phyloP scores from a whole-genome alignment of 805 yeast species.

The Lachancea quebecensis region DNA sequence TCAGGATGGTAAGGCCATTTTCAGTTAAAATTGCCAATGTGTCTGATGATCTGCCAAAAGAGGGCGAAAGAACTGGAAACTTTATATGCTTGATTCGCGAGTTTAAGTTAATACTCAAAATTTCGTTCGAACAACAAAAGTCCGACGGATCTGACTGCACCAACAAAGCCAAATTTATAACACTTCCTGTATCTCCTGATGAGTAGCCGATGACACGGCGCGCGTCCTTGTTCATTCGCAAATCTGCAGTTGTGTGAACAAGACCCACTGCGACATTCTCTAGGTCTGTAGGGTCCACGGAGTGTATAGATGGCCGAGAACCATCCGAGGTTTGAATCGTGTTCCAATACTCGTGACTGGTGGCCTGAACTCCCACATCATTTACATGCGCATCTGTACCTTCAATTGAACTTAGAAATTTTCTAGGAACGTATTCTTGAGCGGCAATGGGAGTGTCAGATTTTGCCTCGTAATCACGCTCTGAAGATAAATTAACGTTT shows the following conservation, averaged over 20 bases:
- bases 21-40: conserved; percentile 36
- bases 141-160: neutral
- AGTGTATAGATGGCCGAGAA: neutral
- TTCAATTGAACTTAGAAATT: conserved; percentile 11
- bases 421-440: conserved; percentile 20
- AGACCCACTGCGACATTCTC: conserved; percentile 14
- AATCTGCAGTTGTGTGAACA: conserved; percentile 21
- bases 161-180: conserved; percentile 13
- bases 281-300: conserved; percentile 20
- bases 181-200: conserved; percentile 19
- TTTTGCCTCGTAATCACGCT: conserved; percentile 14
- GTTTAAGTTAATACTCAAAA: no score
- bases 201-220: conserved; percentile 17
- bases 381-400: neutral
- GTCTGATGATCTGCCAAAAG: conserved; percentile 22
- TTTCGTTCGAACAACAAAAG: no score
- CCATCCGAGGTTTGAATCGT: neutral
- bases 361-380: neutral
- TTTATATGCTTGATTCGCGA: conserved; percentile 31
- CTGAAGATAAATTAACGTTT: conserved; percentile 11
- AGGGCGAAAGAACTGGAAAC: conserved; percentile 23
- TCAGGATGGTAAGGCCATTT: conserved; percentile 30
- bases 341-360: neutral
- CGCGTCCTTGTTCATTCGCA: conserved; percentile 18
- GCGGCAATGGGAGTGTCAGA: conserved; percentile 9